Conservation (phyloP, 2,329 filamentous ascomycete genomes). For the Colletotrichum eleusines region DNA sequence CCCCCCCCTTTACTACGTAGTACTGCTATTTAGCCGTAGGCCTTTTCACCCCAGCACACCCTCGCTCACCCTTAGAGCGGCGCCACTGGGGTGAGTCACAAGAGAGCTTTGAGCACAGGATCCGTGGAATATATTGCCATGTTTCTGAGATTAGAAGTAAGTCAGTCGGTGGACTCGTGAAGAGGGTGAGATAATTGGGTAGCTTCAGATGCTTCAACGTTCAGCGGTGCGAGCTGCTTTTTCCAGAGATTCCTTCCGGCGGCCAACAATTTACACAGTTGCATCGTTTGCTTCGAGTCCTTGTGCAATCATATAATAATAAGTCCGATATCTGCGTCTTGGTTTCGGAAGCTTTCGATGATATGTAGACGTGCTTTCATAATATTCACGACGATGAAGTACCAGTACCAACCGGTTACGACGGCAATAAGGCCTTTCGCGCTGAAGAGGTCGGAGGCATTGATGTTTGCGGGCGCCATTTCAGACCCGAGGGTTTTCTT, state of each 20-base stretch:
- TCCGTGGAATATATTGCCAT: slow-evolving; percentile 35
- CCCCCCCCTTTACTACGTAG: too few relatives aligned
- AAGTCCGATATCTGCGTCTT: slow-evolving; percentile 59
- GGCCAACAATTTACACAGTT: slow-evolving; percentile 64
- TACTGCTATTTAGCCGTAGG: too few relatives aligned
- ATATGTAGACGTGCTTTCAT: neutral
- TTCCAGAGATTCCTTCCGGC: slow-evolving; percentile 58
- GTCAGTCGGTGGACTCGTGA: neutral
- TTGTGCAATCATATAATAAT: slow-evolving; percentile 63
- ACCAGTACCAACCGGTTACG: slow-evolving; percentile 61
- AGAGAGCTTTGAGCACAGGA: too few relatives aligned
- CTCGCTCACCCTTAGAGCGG: too few relatives aligned
- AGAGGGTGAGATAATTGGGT: neutral
- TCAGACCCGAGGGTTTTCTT: too few relatives aligned
- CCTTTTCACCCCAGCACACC: too few relatives aligned
- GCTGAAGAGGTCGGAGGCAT: slow-evolving; percentile 54
- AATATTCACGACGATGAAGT: neutral
- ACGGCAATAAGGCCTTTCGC: slow-evolving; percentile 66
- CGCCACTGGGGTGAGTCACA: too few relatives aligned
- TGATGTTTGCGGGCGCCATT: slow-evolving; percentile 41
- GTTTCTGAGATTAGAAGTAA: neutral
- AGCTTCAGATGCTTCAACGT: slow-evolving; percentile 29
- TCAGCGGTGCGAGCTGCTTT: slow-evolving; percentile 52
- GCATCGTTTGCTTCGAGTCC: slow-evolving; percentile 64
- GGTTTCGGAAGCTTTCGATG: neutral